Evolutionary conservation across 2,329 filamentous ascomycete species (phyloP).

Genomic region (Hypoxylon sp.): DNA sequence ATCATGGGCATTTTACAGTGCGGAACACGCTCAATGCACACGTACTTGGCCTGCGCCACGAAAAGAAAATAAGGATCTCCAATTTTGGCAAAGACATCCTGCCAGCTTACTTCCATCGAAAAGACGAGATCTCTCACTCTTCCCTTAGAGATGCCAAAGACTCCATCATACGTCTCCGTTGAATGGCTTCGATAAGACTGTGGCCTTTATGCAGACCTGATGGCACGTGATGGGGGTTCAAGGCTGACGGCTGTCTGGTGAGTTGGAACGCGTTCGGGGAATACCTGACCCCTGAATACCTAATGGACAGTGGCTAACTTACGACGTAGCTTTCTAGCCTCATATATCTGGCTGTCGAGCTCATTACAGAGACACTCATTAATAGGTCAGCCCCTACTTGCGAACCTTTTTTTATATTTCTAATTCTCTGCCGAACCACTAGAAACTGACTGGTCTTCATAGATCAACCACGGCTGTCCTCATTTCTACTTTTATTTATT

Average conservation of each 20-base stretch:
- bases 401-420: neutral
- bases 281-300: neutral
- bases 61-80: slow-evolving; percentile 31
- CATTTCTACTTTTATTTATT: slow-evolving; percentile 56
- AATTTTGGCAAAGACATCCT: slow-evolving; percentile 19
- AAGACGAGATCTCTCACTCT: slow-evolving; percentile 6
- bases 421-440: too few relatives aligned
- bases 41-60: slow-evolving; percentile 24
- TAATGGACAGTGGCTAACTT: slow-evolving; percentile 19
- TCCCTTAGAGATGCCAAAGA: slow-evolving; percentile 17
- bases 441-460: slow-evolving; percentile 26
- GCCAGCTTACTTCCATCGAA: slow-evolving; percentile 9
- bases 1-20: neutral
- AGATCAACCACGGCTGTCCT: slow-evolving; percentile 60
- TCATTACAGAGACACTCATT: slow-evolving; percentile 58
- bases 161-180: slow-evolving; percentile 9
- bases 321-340: slow-evolving; percentile 52
- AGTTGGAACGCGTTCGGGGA: slow-evolving; percentile 19
- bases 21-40: neutral
- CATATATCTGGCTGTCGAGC: slow-evolving; percentile 58
- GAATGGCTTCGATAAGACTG: slow-evolving; percentile 28
- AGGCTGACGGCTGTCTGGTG: slow-evolving; percentile 50
- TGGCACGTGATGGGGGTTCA: slow-evolving; percentile 46
- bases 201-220: slow-evolving; percentile 34
- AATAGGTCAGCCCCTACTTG: slow-evolving; percentile 49